A percentile compares a stretch with the other conserved stretches of the same genome.
These are phyloP conservation scores for Botrytis medusae DNA, from an alignment of 2,329 filamentous ascomycete genomes.

Conservation along the genomic window DNA sequence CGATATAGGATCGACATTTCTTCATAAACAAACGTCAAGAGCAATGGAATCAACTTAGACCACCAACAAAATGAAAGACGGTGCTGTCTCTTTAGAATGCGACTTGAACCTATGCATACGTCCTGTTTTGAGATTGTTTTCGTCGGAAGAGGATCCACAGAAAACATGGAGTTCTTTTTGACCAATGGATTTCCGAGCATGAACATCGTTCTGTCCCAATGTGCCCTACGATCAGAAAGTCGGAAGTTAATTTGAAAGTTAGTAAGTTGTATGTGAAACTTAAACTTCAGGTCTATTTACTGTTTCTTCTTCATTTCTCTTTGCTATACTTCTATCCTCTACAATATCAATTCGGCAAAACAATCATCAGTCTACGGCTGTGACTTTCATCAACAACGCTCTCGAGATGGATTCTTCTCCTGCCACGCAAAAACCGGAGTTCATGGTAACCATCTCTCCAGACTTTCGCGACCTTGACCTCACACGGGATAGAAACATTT, in stretches of 20 bases:
- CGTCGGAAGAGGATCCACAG: background rate
- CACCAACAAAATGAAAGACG: background rate
- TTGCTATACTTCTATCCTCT: background rate
- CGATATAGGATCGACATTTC: too few relatives aligned
- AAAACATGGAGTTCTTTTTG: too few relatives aligned
- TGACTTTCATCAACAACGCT: background rate
- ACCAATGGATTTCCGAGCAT: background rate
- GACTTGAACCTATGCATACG: background rate
- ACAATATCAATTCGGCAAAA: background rate
- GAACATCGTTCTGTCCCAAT: background rate
- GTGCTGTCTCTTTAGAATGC: background rate
- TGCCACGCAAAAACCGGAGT: too few relatives aligned
- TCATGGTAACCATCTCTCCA: background rate
- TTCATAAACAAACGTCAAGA: background rate
- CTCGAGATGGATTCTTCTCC: background rate
- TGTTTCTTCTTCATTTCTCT: background rate
- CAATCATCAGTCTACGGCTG: too few relatives aligned
- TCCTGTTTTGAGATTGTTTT: background rate
- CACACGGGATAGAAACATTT: background rate
- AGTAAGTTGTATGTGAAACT: background rate
- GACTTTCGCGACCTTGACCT: background rate
- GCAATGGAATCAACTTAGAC: background rate
- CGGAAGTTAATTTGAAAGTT: background rate
- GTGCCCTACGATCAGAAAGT: background rate
- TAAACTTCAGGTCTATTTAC: background rate